Conservation (phyloP, 176 grass and related monocot species). For the Phoenix roebelenii region DNA sequence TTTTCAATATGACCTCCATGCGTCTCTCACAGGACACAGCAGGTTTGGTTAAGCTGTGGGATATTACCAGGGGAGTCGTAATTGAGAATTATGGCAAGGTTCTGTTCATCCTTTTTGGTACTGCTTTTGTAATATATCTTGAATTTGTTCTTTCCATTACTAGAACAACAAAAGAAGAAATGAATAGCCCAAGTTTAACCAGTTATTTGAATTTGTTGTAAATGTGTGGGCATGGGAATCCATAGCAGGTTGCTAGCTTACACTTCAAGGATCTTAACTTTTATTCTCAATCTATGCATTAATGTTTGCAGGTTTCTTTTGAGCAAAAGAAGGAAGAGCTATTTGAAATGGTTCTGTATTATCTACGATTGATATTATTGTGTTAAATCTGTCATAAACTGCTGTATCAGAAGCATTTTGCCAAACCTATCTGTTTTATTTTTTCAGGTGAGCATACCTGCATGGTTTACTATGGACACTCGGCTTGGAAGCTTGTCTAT, state of each 20-base stretch:
- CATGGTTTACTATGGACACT: slow-evolving; percentile 92
- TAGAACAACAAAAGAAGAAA: background rate
- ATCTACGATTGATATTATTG: slow-evolving; percentile 3
- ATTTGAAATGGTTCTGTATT: slow-evolving; percentile 82
- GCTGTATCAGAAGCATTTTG: background rate
- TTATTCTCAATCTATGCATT: no score
- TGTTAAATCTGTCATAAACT: slow-evolving; percentile 13
- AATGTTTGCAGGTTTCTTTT: slow-evolving; percentile 68
- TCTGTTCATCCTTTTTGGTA: background rate
- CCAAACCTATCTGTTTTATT: slow-evolving; percentile 13
- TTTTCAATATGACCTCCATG: background rate
- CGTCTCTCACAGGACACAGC: slow-evolving; percentile 50
- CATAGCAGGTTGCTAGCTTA: no score
- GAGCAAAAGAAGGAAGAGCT: slow-evolving; percentile 94
- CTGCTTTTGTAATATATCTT: background rate
- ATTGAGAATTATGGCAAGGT: slow-evolving; percentile 98
- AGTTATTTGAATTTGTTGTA: no score
- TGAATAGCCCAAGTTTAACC: no score
- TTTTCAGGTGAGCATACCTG: slow-evolving; percentile 91
- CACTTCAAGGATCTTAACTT: no score
- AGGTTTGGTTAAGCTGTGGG: slow-evolving; percentile 88
- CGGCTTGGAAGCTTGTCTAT: slow-evolving; percentile 75
- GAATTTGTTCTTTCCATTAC: background rate
- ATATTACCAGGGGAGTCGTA: slow-evolving; percentile 77
- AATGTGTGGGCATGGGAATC: no score